These are phyloP conservation scores for Thermothelomyces thermophilus DNA, from an alignment of 2,329 filamentous ascomycete species.

Conservation along the genomic window DNA sequence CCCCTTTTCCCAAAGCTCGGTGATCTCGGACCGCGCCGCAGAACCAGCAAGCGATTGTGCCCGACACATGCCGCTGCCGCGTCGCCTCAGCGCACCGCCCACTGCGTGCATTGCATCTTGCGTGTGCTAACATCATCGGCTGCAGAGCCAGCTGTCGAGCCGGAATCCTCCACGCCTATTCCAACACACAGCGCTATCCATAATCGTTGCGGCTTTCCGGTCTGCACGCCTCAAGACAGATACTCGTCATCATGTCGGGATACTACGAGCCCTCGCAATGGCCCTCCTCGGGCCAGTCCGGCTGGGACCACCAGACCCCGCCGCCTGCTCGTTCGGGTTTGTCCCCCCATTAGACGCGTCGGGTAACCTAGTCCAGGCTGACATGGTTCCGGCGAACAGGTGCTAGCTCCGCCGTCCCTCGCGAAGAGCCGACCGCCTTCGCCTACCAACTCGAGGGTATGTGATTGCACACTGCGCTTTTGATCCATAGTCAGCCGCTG, in stretches of 20 bases:
- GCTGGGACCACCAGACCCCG: constrained; percentile 28
- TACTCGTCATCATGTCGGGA: constrained; percentile 22
- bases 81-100: constrained; percentile 7
- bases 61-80: constrained; percentile 11
- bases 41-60: constrained; percentile 7
- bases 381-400: constrained; percentile 22
- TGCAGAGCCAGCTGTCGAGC: constrained; percentile 14
- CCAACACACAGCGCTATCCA: constrained; percentile 2
- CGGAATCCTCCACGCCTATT: constrained; percentile 12
- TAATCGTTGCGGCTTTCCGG: constrained; percentile 19
- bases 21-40: not conserved
- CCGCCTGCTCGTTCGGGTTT: constrained; percentile 27
- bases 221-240: constrained; percentile 10
- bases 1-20: constrained; percentile 8
- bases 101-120: constrained; percentile 8
- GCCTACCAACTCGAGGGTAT: constrained; percentile 33
- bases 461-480: constrained; percentile 16
- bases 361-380: constrained; percentile 3
- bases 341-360: constrained; percentile 9
- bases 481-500: not conserved
- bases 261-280: constrained; percentile 28
- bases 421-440: constrained; percentile 31
- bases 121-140: constrained; percentile 13
- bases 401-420: constrained; percentile 32
- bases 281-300: constrained; percentile 23